Conservation (phyloP, 306 rosid genomes). For the Prunus kanzakura region DNA sequence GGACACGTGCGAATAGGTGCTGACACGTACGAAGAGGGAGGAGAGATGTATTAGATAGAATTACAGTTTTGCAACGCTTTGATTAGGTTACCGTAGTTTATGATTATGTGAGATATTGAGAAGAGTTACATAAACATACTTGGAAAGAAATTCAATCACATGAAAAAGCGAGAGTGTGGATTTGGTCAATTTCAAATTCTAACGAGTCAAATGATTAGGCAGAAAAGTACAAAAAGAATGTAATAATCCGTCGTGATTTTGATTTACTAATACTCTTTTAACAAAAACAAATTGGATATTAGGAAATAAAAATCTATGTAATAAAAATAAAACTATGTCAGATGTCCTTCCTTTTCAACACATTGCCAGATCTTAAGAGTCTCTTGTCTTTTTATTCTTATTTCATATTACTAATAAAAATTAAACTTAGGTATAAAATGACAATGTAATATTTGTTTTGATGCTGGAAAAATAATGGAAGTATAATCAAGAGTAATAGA, state of each 20-base stretch:
- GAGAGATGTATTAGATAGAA: neutral
- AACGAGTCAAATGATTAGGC: neutral
- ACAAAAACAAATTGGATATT: neutral
- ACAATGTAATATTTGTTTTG: too few relatives aligned
- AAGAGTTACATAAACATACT: neutral
- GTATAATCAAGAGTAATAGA: too few relatives aligned
- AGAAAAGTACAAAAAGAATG: neutral
- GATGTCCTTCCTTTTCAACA: neutral
- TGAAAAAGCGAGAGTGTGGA: neutral
- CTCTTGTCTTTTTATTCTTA: too few relatives aligned
- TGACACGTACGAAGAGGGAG: conserved; percentile 19
- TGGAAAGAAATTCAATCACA: neutral
- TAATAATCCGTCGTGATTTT: neutral
- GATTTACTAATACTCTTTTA: neutral
- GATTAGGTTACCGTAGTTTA: neutral
- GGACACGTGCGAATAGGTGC: neutral
- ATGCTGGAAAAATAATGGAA: too few relatives aligned
- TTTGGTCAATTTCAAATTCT: neutral
- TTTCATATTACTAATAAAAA: too few relatives aligned
- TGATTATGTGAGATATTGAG: neutral
- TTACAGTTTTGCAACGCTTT: neutral
- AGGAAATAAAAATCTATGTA: neutral
- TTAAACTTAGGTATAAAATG: too few relatives aligned
- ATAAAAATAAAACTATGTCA: neutral
- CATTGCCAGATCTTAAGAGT: neutral